Base-by-base conservation (phyloP, 2,329 filamentous ascomycete genomes). In the Xylaria sp. region DNA sequence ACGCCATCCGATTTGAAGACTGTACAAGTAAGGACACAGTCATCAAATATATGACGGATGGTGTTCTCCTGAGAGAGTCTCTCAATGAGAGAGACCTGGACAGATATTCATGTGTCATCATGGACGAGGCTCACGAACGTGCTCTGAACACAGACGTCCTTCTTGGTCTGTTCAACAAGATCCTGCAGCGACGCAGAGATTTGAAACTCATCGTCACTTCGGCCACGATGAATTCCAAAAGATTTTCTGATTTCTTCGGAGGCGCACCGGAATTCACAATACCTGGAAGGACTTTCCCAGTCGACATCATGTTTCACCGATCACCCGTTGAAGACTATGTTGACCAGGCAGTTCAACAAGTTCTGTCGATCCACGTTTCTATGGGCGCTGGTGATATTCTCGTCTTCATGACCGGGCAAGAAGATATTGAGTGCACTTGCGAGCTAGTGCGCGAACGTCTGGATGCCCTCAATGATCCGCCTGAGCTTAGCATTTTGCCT, bases 1-100 rank as follows among this genome's bases (percentile, higher is more conserved):
- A 99, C 76, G 93, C 95, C 0, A 99, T 99, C 74, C 93, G 95
- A 57, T 99, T 99, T 72, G 95, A 99, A 75, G 96, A 99, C 75
- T 97, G 94, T 77, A 99, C 95, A 1, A 97, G 92, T 80, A 92
- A 93, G 69, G 91, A 98, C 61, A 99, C 95, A 0, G 84, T 89
- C 63, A 98, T 99, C 80, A 99, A 99, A 78, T 99, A 99, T 77
- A 97, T 99, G 94, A 99, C 95, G 0, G 96, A 99, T 73, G 95
- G 95, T 80, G 92, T 99, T 21, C 81, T 99, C 46, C 84, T 99
- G 33, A 87, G 95, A 79, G 96, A 99, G 73, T 97, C 93, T 5
- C 83, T 99, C 11, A 94, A 93, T 63, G 94, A 98, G 76, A 87
- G 90, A 6, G 94, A 99, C 75, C 83, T 99, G 47, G 95, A 98